Evolutionary conservation across 2,329 filamentous ascomycete genomes (phyloP), one percentile per base, ranked within the genome.

Genomic region (Thermomyces lanuginosus): DNA sequence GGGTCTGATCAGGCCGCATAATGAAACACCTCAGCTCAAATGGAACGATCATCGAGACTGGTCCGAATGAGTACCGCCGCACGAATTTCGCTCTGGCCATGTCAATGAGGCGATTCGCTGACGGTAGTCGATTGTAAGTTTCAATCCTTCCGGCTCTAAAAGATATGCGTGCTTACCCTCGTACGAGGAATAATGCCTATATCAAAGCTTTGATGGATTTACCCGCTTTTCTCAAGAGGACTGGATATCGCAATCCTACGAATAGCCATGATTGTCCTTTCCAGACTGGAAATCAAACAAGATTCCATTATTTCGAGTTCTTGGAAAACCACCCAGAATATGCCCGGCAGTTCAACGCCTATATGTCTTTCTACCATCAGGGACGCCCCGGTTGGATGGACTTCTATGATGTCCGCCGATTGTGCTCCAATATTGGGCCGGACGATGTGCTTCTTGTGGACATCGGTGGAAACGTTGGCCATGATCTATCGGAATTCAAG

Each of bases 341-440:
- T 16, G 21, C 27, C 44, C 46, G 16, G 26, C 49, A 0, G 58
- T 60, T 4, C 54, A 61, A 30, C 51, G 61, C 4, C 12, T 55
- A 53, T 29, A 56, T 57, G 52, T 37, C 37, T 2, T 46, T 48
- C 5, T 55, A 56, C 30, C 44, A 48, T 10, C 45, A 45, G 2
- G 53, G 52, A 4, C 54, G 53, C 27, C 39, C 45, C n/a, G 44
- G 46, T 4, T 58, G 49, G 53, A 43, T 42, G 18, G 51, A 54
- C 19, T 31, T 34, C 26, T 31, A 34, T 22, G 28, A 28, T 9
- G 28, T 34, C 8, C 22, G 10, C 12, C n/a, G n/a, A n/a, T 20
- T 47, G n/a, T 28, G 36, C 3, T 21, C 25, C 8, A 35, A 32
- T 1, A 33, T 36, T 21, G 35, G 41, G 13, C 9, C 21, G 12